Evolutionary conservation across 768 basidiomycete species (phyloP).

Genomic region (Tulasnella sp.): DNA sequence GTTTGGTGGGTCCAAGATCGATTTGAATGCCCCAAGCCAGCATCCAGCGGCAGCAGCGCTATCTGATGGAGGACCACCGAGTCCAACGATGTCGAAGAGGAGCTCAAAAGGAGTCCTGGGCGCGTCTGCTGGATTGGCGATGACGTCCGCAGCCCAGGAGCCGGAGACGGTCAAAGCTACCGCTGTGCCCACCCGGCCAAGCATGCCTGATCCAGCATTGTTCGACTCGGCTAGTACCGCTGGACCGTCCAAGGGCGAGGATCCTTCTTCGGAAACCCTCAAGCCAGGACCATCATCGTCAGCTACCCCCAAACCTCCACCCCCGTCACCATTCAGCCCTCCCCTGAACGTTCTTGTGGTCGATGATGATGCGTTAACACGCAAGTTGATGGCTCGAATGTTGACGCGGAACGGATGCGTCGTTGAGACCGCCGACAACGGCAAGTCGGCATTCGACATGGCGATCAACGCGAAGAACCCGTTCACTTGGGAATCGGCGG

Average conservation of each 20-base stretch:
- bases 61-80: neutral
- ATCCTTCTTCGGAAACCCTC: neutral
- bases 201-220: neutral
- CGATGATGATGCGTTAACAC: conserved; percentile 45
- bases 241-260: neutral
- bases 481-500: conserved; percentile 17
- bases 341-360: conserved; percentile 39
- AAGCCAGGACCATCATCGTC: neutral
- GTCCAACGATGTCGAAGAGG: neutral
- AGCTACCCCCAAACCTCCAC: neutral
- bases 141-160: neutral
- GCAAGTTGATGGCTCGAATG: conserved; percentile 44
- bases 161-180: neutral
- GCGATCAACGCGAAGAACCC: conserved; percentile 33
- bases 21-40: neutral
- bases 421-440: conserved; percentile 43
- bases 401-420: conserved; percentile 42
- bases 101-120: neutral
- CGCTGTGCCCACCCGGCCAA: neutral
- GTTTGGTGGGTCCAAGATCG: conserved; percentile 10
- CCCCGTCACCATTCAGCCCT: conserved; percentile 9
- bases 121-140: neutral
- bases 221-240: conserved; percentile 13
- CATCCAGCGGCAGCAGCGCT: neutral
- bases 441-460: conserved; percentile 41